Base-by-base conservation (phyloP, 177 flowering plant species). In the Vitis hybrid region DNA sequence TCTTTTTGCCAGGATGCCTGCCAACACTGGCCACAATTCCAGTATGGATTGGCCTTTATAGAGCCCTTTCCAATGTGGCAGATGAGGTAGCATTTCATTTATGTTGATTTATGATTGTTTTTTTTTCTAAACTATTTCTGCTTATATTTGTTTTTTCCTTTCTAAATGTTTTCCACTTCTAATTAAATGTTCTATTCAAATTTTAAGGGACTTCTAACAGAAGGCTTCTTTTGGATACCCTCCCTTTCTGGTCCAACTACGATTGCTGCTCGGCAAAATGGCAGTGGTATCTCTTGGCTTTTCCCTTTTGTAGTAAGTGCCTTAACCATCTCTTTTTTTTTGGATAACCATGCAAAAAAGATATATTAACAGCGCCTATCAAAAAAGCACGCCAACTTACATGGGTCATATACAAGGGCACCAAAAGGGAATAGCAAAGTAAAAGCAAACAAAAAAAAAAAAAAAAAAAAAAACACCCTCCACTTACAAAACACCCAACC, bases 191-290 rank as follows among this genome's bases (percentile, higher is more conserved):
- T 50, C 24, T 50, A 24, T 69, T 70, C 66, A 64, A 40, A 64
- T 80, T 48, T 69, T 13, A 77, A 95, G 99, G 99, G 99, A 46
- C 97, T 95, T 59, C 91, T 95, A 59, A 83, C 96, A 14, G 99
- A 91, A 82, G 99, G 98, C 70, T 95, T 95, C 81, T 95, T 95
- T 74, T 95, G 99, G 99, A 95, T 93, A 75, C 98, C 99, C 50
- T 91, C 98, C 55, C 81, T 95, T n/a, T 84, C 97, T 75, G 99
- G 97, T 79, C 99, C 99, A 66, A 93, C 99, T 11, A 90, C 99
- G 35, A 71, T 95, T 80, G 97, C 95, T 72, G 84, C 93, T 68
- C 83, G 87, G 67, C 97, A 90, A 78, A 90, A 61, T 85, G 98
- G 98, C 67, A 83, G 88, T 81, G 97, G 92, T 65, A 89, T 87